These are phyloP conservation scores for Kitagawia praeruptora DNA, from an alignment of 129 eudicot species.

Conservation along the genomic window DNA sequence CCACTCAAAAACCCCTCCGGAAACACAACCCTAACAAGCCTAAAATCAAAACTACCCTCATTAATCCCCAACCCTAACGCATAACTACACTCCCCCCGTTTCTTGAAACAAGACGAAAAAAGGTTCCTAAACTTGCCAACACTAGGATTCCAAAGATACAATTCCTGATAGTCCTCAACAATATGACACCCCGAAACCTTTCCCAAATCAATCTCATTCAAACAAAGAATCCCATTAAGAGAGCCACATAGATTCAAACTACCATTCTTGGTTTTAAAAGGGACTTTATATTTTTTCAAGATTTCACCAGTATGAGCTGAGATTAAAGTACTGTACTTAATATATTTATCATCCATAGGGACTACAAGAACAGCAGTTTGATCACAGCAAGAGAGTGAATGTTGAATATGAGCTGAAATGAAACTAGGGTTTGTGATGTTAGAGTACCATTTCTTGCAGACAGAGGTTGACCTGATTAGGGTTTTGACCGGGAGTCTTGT, in stretches of 20 bases:
- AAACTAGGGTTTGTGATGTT: not conserved
- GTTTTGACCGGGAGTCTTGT: slow-evolving; percentile 9
- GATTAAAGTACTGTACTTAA: too few relatives aligned
- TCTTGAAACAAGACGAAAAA: not conserved
- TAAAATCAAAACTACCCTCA: not conserved
- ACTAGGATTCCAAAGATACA: not conserved
- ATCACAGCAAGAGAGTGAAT: not conserved
- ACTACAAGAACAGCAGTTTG: not conserved
- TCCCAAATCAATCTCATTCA: not conserved
- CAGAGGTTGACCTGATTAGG: not conserved
- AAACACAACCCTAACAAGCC: not conserved
- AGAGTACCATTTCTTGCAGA: slow-evolving; percentile 6
- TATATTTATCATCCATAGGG: not conserved
- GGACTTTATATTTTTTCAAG: not conserved
- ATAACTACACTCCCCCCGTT: not conserved
- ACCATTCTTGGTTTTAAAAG: not conserved
- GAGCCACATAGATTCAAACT: not conserved
- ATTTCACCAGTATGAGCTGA: not conserved
- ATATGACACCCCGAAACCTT: not conserved
- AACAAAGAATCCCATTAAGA: not conserved
- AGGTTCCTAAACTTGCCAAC: not conserved
- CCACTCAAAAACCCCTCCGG: not conserved
- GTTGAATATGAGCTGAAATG: slow-evolving; percentile 1
- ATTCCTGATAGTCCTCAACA: not conserved
- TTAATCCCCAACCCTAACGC: not conserved